A percentile compares a stretch with the other conserved stretches of the same genome.
Conservation (phyloP, 148 eudicot species). For the Camellia granthamiana region DNA sequence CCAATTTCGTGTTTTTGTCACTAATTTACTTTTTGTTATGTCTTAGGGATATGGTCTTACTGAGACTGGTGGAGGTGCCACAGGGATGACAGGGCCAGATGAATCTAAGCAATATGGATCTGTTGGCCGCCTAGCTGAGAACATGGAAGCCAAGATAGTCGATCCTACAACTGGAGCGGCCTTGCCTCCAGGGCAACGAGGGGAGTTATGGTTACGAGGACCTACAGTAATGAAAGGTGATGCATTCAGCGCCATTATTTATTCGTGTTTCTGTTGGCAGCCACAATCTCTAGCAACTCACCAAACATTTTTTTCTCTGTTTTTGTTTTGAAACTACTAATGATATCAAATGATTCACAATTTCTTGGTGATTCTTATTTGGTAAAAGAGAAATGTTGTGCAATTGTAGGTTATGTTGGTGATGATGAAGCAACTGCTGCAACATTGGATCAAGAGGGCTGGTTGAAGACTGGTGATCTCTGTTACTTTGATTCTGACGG, state of each 20-base stretch:
- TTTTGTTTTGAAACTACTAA: too few species aligned
- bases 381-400: neutral
- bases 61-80: slow-evolving; percentile 62
- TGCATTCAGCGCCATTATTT: neutral
- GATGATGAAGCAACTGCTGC: slow-evolving; percentile 70
- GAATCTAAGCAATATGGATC: slow-evolving; percentile 55
- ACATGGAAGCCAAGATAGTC: slow-evolving; percentile 77
- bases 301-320: too few species aligned
- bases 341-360: neutral
- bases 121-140: slow-evolving; percentile 67
- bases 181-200: slow-evolving; percentile 69
- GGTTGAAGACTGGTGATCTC: slow-evolving; percentile 95
- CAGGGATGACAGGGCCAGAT: slow-evolving; percentile 46
- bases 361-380: neutral
- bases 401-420: slow-evolving; percentile 72
- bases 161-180: slow-evolving; percentile 74
- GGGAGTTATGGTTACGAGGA: slow-evolving; percentile 90
- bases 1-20: too few species aligned
- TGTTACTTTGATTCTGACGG: slow-evolving; percentile 86
- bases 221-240: slow-evolving; percentile 89
- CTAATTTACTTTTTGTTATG: neutral
- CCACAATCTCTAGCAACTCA: too few species aligned
- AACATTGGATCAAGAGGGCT: slow-evolving; percentile 69
- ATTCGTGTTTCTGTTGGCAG: neutral
- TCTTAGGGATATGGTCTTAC: slow-evolving; percentile 90